Evolutionary conservation across 352 stramenopile genomes (phyloP).

Genomic region (Globisporangium lucens): DNA sequence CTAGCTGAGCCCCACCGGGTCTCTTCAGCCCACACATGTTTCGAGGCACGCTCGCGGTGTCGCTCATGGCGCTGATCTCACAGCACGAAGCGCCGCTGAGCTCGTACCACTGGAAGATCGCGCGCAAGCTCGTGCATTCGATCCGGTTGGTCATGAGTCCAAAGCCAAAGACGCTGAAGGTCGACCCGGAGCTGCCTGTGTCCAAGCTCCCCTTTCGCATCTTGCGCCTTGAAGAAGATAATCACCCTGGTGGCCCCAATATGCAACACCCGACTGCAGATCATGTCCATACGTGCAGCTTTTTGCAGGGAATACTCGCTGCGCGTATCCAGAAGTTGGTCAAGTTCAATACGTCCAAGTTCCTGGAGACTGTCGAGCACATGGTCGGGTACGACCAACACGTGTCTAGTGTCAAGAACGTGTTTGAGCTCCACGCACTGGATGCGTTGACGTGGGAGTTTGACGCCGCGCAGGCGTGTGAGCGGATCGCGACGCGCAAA

Average conservation of each 20-base stretch:
- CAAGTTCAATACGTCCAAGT: constrained; percentile 47
- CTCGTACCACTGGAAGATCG: constrained; percentile 50
- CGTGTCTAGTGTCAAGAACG: constrained; percentile 25
- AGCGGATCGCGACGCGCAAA: constrained; percentile 19
- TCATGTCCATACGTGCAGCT: constrained; percentile 17
- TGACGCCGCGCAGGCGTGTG: constrained; percentile 15
- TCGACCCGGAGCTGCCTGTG: constrained; percentile 44
- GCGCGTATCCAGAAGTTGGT: constrained; percentile 46
- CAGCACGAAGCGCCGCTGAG: constrained; percentile 26
- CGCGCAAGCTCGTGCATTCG: constrained; percentile 49
- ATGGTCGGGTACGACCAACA: constrained; percentile 43
- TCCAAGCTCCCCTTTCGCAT: constrained; percentile 61
- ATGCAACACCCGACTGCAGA: background rate
- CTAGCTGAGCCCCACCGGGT: constrained; percentile 44
- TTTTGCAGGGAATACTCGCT: constrained; percentile 53
- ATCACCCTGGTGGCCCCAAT: background rate
- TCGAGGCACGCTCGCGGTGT: constrained; percentile 19
- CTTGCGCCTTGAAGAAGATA: constrained; percentile 26
- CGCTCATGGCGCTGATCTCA: constrained; percentile 42
- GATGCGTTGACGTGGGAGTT: constrained; percentile 36
- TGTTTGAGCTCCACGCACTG: constrained; percentile 35
- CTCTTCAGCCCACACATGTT: constrained; percentile 74
- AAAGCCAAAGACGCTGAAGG: constrained; percentile 19
- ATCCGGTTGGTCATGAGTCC: constrained; percentile 39
- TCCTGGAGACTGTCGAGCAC: constrained; percentile 38